Base-by-base conservation (phyloP, 768 basidiomycete species). In the Boletales sp. region DNA sequence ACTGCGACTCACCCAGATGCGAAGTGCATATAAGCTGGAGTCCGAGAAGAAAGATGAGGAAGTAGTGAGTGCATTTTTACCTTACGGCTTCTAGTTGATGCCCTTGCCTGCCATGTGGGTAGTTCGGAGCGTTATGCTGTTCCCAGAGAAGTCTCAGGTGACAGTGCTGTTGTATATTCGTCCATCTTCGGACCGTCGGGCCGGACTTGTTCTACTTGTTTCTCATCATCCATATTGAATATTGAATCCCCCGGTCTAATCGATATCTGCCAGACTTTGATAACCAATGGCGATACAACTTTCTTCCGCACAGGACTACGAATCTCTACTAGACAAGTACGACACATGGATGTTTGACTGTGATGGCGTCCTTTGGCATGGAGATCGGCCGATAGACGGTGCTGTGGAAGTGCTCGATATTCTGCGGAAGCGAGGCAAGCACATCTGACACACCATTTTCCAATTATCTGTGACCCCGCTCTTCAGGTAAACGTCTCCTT, bases 341-440 rank as follows among this genome's bases (percentile, higher is more conserved):
- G 94, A 97, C 65, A 95, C 94, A 25, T 95, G 93, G 84, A 78
- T 97, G 70, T 90, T 96, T 56, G 94, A 97, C 70, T 97, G 94
- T 64, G 94, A 97, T 63, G 94, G 94, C 13, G 94, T 97, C 18
- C 75, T 97, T 32, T 97, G 94, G 90, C 82, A 84, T 49, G 94
- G 89, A 14, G 86, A 88, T 68, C 74, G 77, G 42, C 72, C 88
- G 30, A 81, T 94, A 58, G 85, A 90, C 14, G 91, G 91, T 9
- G 86, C 83, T 3, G 70, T 81, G 37, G 81, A 92, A 40, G 90
- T 91, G 17, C 74, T 97, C 56, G 71, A 76, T 42, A 71, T 86
- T 51, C 72, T 96, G 57, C 81, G 94, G 54, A 74, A 74, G 51
- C 77, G 77, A 67, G 85, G 92, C 90, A 70, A 61, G 89, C 64